Conservation (phyloP, 257 asterid genomes). For the Fraxinus excelsior region DNA sequence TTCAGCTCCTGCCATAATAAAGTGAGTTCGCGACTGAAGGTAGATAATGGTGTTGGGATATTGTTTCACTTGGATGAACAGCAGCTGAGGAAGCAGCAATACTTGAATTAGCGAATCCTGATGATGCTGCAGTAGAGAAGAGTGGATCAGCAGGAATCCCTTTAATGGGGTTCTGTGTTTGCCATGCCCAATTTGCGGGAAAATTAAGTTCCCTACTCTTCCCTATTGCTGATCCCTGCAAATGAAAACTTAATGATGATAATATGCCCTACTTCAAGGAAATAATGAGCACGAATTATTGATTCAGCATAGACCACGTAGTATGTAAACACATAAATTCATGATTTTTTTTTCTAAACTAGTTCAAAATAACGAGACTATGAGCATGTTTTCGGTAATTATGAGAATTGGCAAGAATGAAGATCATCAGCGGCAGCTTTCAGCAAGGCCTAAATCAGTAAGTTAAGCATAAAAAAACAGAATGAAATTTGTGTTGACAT, state of each 20-base stretch:
- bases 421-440: background rate
- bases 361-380: background rate
- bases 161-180: slow-evolving; percentile 26
- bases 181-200: slow-evolving; percentile 50
- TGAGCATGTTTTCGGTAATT: background rate
- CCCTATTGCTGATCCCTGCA: slow-evolving; percentile 73
- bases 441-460: background rate
- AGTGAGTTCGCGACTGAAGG: slow-evolving; percentile 41
- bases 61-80: slow-evolving; percentile 34
- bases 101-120: slow-evolving; percentile 87
- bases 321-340: background rate
- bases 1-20: slow-evolving; percentile 44
- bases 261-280: background rate
- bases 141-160: slow-evolving; percentile 43
- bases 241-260: background rate
- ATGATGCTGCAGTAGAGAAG: slow-evolving; percentile 98
- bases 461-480: background rate
- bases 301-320: background rate
- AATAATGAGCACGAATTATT: background rate
- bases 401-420: background rate
- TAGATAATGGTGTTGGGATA: slow-evolving; percentile 36
- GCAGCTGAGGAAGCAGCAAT: slow-evolving; percentile 44
- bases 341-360: background rate
- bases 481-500: background rate
- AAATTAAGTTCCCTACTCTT: slow-evolving; percentile 49